Evolutionary conservation across 2,329 filamentous ascomycete species (phyloP), one percentile per base, ranked within the genome.

Genomic region (Calonectria henricotiae): DNA sequence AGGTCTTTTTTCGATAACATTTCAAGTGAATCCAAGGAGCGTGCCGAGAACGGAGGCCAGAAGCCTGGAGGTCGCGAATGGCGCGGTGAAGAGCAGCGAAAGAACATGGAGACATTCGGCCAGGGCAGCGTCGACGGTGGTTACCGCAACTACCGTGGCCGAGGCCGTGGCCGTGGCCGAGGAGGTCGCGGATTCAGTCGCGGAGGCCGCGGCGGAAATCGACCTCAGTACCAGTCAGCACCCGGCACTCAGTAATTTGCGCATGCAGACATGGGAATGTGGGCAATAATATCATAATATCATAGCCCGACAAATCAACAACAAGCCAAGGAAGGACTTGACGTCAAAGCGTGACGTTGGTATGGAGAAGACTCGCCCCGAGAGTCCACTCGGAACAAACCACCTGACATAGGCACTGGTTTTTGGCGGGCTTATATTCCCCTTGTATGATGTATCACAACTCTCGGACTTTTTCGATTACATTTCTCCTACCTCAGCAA

Each of bases 1-100:
- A 91, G 86, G 4, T 98, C 94, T 1, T 99, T 99, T 87, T 99
- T 99, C 80, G 96, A 99, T 84, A 98, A 99, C 82, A 98, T 99
- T 74, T 97, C 94, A 0, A 97, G 94, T 75, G 96, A 99, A 81
- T 89, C 94, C 72, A 97, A 93, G 82, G 96, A 99, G 74, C 91
- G 96, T 49, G 91, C 94, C 62, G 94, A 96, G 71, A 91, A 91
- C 44, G 87, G 86, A 47, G 88, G 88, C 5, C 88, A 90, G 72
- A 90, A 91, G 80, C 87, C 90, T n/a, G 92, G 93, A 68, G 95
- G 94, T 37, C 91, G 93, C 58, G 94, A 97, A 81, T 97, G 96
- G 91, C 91, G 96, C 65, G 92, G 91, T 44, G 95, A 98, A 82
- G 96, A 98, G 81, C 94, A 97, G 81, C 94, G 92, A 82, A 95